Base-by-base conservation (phyloP, 345 rosid species). In the Brassica napus region DNA sequence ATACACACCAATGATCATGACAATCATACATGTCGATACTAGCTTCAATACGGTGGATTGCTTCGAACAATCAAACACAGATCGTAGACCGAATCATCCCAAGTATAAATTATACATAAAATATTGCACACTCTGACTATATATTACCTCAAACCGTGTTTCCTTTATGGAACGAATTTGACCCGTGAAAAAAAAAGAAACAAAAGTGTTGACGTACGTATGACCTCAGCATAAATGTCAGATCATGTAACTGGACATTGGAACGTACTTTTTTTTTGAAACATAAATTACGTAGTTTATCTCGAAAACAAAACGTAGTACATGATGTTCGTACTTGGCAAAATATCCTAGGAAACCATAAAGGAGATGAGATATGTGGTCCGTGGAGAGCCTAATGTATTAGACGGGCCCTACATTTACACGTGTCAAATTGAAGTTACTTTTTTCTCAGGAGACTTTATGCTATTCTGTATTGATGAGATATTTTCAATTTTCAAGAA, bases 21-120 rank as follows among this genome's bases (percentile, higher is more conserved):
- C 23, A 3, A 8, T 34, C 12, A 6, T 44, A 69, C 63, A 69
- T 77, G 80, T 34, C 63, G 2, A 47, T 10, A 31, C 1, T 44
- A 11, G 15, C 54, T 44, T 62, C 63, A 1, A 47, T 6, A 31
- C 1, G 4, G 54, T 10, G 4, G 24, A 42, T 34, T 11, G 39
- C 49, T 42, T 3, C 14, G 14, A 24, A 39, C 42, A 9, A 24
- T 18, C 44, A 16, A 57, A 67, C 11, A 68, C 32, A 39, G 4
- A 4, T 39, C 60, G 47, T 68, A 73, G 42, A 76, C 28, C 31
- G n/a, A 10, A 65, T 28, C 73, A 65, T 39, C 73, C 60, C 37
- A 26, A 14, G 24, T 31, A 63, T 16, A 5, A 35, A 21, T 15
- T 9, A 64, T 24, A 64, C 24, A 64, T 60, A 26, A 2, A 6